Base-by-base conservation (phyloP, 768 basidiomycete genomes). In the Heimioporus sp. region DNA sequence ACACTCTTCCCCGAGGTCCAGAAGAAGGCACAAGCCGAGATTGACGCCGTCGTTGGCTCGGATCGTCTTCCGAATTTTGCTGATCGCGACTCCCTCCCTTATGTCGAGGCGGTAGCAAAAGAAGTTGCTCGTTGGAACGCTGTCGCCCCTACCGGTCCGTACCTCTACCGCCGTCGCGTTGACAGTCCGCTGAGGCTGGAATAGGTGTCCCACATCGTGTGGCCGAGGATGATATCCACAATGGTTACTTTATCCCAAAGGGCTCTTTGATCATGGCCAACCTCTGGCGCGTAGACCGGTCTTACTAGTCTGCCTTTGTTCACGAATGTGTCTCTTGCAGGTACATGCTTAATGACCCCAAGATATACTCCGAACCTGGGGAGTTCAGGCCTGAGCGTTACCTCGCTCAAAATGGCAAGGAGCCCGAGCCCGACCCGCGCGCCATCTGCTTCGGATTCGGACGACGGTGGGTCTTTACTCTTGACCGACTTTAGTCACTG, bases 401-500 rank as follows among this genome's bases (percentile, higher is more conserved):
- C 66, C 70, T 86, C 31, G 68, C 73, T 2, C 47, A 46, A 13
- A 55, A 63, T 5, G 64, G 60, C 37, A 64, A 67, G 38, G 56
- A 66, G 40, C 76, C 76, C 30, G 80, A 85, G 59, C 64, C 59
- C 17, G 84, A 86, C 65, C 82, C 85, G 53, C 80, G 80, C 49
- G 74, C 74, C 43, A 63, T 83, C 43, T 83, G 80, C 59, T 89
- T 87, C 67, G 86, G 86, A 8, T 89, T 86, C 61, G 86, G 86
- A 43, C 73, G 86, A 68, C 78, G 86, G 62, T 68, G 66, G 17
- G 74, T 71, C 45, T 44, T 10, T 49, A 36, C 52, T 45, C 45
- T 48, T 32, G 46, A 49, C 28, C 8, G 52, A 43, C 28, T 21
- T 41, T 31, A 13, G 43, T 41, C 43, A 54, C 48, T 36, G 20